Conservation (phyloP, 1,139 yeast species). For the Yamadazyma buinensis region DNA sequence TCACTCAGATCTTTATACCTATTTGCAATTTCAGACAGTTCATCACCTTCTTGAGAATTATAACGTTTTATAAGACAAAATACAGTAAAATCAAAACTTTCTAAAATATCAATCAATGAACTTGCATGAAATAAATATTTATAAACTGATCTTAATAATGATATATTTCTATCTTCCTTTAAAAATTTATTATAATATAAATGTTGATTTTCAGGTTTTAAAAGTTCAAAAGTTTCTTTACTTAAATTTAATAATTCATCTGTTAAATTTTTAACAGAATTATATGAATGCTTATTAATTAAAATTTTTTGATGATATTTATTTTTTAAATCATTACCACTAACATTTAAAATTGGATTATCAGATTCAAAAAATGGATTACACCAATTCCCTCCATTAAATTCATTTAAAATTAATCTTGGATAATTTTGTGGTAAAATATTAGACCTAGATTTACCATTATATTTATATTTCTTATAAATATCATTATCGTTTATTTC, state of each 20-base stretch:
- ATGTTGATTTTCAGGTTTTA: conserved; percentile 35
- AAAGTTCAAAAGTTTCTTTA: conserved; percentile 35
- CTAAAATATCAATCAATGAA: conserved; percentile 49
- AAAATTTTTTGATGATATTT: conserved; percentile 43
- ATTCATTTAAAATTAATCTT: conserved; percentile 59
- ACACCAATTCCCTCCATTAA: conserved; percentile 73
- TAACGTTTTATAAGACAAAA: conserved; percentile 39
- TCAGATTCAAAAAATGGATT: conserved; percentile 56
- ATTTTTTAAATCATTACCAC: conserved; percentile 45
- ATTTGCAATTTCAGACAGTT: conserved; percentile 8
- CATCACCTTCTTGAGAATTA: conserved; percentile 18
- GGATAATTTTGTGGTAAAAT: conserved; percentile 63
- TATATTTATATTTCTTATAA: conserved; percentile 3
- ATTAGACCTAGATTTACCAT: conserved; percentile 26
- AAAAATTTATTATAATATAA: conserved; percentile 32
- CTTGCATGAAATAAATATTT: conserved; percentile 49
- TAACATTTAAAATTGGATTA: conserved; percentile 37
- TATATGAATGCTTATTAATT: conserved; percentile 48
- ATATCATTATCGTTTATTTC: conserved; percentile 1
- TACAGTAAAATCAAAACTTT: conserved; percentile 61
- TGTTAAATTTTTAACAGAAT: conserved; percentile 30
- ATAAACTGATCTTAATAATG: conserved; percentile 49
- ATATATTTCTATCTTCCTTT: conserved; percentile 49
- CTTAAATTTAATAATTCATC: conserved; percentile 37
- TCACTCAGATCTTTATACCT: conserved; percentile 4